Evolutionary conservation across 1,284 basidiomycete species (phyloP), one percentile per base, ranked within the genome.

Genomic region (Leccinum angustisporum): DNA sequence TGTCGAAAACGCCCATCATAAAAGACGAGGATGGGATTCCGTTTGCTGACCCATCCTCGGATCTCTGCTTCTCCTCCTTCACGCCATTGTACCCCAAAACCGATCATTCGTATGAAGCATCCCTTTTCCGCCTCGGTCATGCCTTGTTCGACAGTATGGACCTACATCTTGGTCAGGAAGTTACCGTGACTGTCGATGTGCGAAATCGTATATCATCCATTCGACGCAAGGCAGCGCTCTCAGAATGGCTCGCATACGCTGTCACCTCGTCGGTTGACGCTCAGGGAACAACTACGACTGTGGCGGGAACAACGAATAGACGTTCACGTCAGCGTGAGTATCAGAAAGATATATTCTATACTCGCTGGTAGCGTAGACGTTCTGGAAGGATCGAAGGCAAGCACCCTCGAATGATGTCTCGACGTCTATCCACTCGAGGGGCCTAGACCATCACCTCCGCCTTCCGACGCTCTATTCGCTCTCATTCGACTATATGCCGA

Each of bases 61-160:
- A 79, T 6, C 84, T 97, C 27, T 84, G 87, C 50, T 99, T 98
- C 76, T 81, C 84, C 9, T 88, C 94, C 33, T 95, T 97, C 70
- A 81, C 86, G 2, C 76, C 83, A 3, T 79, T 92, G 16, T 97
- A 95, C 73, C 83, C 90, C 10, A 71, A 85, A 25, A 86, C 86
- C 48, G 92, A 97, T 70, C 81, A 83, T 16, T 87, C 91, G 0
- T 86, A 87, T 66, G 90, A 93, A 70, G 90, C 94, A 1, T 85
- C 83, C 13, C 74, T 98, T 30, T 98, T 96, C 81, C 87, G 91
- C 27, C 85, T 99, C 0, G 95, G 94, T 6, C 84, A 86, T n/a
- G 94, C 94, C 0, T 81, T 99, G 0, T 99, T 98, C 71, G 97
- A 99, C 76, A 82, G 86, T 33, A 80, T 97, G 36, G 81, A 86